Percentiles rank a stretch among this genome's conserved stretches.
phyloP scores from a whole-genome alignment of 257 asterid species.

The Echium plantagineum region DNA sequence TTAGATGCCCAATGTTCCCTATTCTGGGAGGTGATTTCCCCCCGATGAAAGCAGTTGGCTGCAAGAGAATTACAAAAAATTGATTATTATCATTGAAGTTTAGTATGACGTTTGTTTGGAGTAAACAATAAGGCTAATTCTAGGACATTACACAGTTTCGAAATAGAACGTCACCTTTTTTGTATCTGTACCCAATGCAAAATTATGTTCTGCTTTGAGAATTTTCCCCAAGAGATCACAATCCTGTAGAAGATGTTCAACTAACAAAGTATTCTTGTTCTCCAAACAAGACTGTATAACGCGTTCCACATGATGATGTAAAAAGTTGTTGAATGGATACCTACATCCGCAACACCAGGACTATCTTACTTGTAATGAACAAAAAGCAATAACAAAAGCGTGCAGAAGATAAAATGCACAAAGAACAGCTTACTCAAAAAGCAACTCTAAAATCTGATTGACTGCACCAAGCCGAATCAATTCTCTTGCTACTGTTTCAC shows the following conservation, averaged over 20 bases:
- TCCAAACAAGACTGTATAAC: slow-evolving; percentile 61
- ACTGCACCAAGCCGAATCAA: slow-evolving; percentile 64
- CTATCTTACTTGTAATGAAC: too few species aligned
- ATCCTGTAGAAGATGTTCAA: slow-evolving; percentile 65
- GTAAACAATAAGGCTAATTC: neutral
- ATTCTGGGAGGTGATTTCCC: slow-evolving; percentile 66
- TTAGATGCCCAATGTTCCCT: slow-evolving; percentile 79
- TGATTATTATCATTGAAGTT: neutral
- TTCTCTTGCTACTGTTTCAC: slow-evolving; percentile 78
- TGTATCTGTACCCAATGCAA: slow-evolving; percentile 28
- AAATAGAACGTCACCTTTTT: slow-evolving; percentile 27
- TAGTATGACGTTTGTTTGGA: neutral
- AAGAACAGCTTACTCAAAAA: slow-evolving; percentile 46
- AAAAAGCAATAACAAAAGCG: too few species aligned
- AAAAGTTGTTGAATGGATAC: slow-evolving; percentile 82
- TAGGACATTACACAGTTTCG: neutral
- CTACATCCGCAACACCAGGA: slow-evolving; percentile 18
- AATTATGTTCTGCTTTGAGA: slow-evolving; percentile 65
- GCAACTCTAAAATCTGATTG: slow-evolving; percentile 47
- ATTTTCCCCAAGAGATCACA: slow-evolving; percentile 65
- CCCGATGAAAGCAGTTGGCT: slow-evolving; percentile 58
- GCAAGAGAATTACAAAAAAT: slow-evolving; percentile 21
- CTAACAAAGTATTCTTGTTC: slow-evolving; percentile 56
- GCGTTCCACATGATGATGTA: slow-evolving; percentile 74
- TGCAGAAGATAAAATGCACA: too few species aligned